Evolutionary conservation across 1,284 basidiomycete genomes (phyloP).

Genomic region (Stereum hirsutum): DNA sequence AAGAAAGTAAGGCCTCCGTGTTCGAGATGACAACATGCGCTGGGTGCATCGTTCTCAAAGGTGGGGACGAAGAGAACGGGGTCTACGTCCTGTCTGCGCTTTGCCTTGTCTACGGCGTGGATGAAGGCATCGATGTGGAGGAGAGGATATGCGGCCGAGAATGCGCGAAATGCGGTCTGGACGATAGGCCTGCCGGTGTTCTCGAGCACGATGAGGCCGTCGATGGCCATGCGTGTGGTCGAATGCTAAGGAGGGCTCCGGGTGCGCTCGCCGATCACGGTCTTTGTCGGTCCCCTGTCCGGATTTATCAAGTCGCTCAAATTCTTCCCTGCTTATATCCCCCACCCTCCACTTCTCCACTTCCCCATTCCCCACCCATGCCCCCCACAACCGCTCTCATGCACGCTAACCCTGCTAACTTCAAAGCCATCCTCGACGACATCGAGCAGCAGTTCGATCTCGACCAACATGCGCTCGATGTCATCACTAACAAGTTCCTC

Average conservation of each 20-base stretch:
- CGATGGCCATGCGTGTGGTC: slow-evolving; percentile 82
- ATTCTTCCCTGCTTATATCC: background rate
- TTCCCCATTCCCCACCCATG: slow-evolving; percentile 12
- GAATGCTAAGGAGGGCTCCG: too few species aligned
- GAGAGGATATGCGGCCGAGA: slow-evolving; percentile 71
- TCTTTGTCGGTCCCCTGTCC: too few species aligned
- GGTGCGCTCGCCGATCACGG: too few species aligned
- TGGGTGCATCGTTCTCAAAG: slow-evolving; percentile 36
- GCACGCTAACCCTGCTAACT: slow-evolving; percentile 8
- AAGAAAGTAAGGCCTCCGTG: slow-evolving; percentile 72
- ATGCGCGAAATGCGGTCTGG: slow-evolving; percentile 83
- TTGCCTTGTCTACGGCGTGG: slow-evolving; percentile 52
- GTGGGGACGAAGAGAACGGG: slow-evolving; percentile 61
- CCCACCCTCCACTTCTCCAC: background rate
- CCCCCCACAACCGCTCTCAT: slow-evolving; percentile 15
- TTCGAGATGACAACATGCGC: slow-evolving; percentile 76
- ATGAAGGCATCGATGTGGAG: slow-evolving; percentile 84
- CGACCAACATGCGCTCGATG: slow-evolving; percentile 45
- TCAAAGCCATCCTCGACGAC: slow-evolving; percentile 25
- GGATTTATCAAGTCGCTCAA: background rate
- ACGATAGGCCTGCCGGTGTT: slow-evolving; percentile 78
- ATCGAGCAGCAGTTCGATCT: slow-evolving; percentile 69
- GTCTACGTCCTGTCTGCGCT: slow-evolving; percentile 48
- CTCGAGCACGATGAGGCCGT: slow-evolving; percentile 88
- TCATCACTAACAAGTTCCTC: slow-evolving; percentile 74